Evolutionary conservation across 345 rosid genomes (phyloP).

Genomic region (Syzygium aqueum): DNA sequence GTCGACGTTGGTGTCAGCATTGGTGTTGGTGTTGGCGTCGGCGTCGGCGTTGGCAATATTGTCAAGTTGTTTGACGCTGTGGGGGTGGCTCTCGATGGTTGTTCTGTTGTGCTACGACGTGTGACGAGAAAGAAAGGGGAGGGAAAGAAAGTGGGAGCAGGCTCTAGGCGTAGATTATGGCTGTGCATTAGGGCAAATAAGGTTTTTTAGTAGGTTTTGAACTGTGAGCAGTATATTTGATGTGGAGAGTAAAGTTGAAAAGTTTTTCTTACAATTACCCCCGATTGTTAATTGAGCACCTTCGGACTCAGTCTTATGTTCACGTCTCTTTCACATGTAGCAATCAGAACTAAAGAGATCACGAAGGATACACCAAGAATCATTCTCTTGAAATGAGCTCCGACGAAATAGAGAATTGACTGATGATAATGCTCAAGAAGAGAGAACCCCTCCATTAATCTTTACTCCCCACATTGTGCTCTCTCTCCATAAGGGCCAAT

Average conservation of each 20-base stretch:
- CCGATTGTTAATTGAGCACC: neutral
- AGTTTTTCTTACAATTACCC: neutral
- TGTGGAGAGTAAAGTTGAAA: neutral
- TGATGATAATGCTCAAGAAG: neutral
- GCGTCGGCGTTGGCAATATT: neutral
- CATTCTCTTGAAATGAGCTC: neutral
- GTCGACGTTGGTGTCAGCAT: neutral
- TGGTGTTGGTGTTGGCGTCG: fast-evolving
- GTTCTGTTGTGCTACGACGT: neutral
- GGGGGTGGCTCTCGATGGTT: neutral
- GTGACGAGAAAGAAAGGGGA: neutral
- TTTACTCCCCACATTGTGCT: neutral
- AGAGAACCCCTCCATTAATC: neutral
- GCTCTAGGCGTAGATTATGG: neutral
- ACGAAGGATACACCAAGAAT: neutral
- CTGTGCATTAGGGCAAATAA: neutral
- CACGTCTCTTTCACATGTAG: neutral
- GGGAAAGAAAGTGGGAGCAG: neutral
- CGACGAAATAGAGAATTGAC: neutral
- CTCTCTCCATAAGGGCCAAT: neutral
- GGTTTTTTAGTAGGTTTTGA: neutral
- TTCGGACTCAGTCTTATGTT: neutral
- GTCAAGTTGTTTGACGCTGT: neutral
- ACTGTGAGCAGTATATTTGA: neutral
- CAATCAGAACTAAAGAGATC: neutral